phyloP scores from a whole-genome alignment of 2,329 filamentous ascomycete genomes.

The Paecilomyces variotii region DNA sequence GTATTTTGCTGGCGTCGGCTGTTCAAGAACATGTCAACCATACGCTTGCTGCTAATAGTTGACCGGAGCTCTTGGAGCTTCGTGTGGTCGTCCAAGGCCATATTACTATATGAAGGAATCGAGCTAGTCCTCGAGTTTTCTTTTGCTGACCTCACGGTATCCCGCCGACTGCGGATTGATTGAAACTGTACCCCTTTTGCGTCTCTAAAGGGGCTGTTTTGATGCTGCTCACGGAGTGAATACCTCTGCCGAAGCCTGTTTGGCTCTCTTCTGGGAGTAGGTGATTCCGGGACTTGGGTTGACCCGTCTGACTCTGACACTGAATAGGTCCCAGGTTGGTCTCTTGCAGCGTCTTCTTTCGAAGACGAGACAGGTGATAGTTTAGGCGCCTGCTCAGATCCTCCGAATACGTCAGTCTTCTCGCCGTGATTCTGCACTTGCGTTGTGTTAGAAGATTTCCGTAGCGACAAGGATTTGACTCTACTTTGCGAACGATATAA shows the following conservation, averaged over 20 bases:
- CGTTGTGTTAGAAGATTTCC: constrained; percentile 3
- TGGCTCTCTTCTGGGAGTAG: constrained; percentile 18
- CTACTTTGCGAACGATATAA: constrained; percentile 26
- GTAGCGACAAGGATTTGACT: constrained; percentile 12
- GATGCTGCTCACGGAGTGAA: constrained; percentile 14
- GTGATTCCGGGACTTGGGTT: constrained; percentile 18
- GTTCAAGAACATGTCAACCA: not conserved
- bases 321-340: constrained; percentile 16
- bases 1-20: not conserved
- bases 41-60: constrained; percentile 22
- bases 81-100: constrained; percentile 11
- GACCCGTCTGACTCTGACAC: constrained; percentile 13
- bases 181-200: constrained; percentile 17
- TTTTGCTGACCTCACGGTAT: constrained; percentile 15
- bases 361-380: not conserved
- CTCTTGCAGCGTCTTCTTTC: not conserved
- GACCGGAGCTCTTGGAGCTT: constrained; percentile 15
- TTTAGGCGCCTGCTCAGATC: not conserved
- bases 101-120: constrained; percentile 5
- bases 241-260: constrained; percentile 11
- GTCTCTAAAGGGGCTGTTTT: constrained; percentile 16
- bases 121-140: constrained; percentile 20
- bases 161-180: constrained; percentile 17
- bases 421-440: constrained; percentile 1
- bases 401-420: not conserved